These are phyloP conservation scores for Mycena pura DNA, from an alignment of 768 basidiomycete species.

Conservation along the genomic window DNA sequence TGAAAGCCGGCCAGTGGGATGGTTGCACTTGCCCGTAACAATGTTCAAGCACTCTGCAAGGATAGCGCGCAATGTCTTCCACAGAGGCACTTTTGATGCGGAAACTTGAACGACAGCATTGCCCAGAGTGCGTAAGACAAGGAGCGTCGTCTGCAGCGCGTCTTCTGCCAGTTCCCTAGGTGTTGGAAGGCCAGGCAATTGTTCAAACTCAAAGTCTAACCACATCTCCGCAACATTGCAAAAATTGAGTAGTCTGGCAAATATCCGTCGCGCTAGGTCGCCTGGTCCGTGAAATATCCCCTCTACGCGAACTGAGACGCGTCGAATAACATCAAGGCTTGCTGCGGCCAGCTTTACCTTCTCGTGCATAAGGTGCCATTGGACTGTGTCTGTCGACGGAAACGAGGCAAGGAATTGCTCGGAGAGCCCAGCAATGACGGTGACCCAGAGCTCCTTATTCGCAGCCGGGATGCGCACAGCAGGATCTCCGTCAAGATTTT, in stretches of 20 bases:
- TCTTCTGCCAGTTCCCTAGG: slow-evolving; percentile 58
- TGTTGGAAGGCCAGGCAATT: slow-evolving; percentile 46
- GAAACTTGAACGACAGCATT: slow-evolving; percentile 37
- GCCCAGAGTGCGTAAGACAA: slow-evolving; percentile 57
- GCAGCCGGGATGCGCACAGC: slow-evolving; percentile 36
- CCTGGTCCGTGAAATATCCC: slow-evolving; percentile 55
- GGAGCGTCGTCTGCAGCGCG: slow-evolving; percentile 49
- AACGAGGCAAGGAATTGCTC: slow-evolving; percentile 62
- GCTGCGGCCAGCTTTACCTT: slow-evolving; percentile 61
- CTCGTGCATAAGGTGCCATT: slow-evolving; percentile 64
- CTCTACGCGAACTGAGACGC: slow-evolving; percentile 56
- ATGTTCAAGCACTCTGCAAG: slow-evolving; percentile 49
- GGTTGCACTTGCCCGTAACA: slow-evolving; percentile 44
- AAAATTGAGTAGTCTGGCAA: slow-evolving; percentile 59
- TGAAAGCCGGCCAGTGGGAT: slow-evolving; percentile 6
- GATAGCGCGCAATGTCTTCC: slow-evolving; percentile 48
- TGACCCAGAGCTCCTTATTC: slow-evolving; percentile 54
- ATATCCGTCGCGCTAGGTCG: slow-evolving; percentile 54
- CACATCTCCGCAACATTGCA: slow-evolving; percentile 65
- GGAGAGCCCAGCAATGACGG: slow-evolving; percentile 56
- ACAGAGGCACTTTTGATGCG: slow-evolving; percentile 43
- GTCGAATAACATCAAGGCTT: slow-evolving; percentile 60
- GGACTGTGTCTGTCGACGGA: slow-evolving; percentile 55
- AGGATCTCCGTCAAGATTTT: slow-evolving; percentile 43
- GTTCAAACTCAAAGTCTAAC: slow-evolving; percentile 52